phyloP scores from a whole-genome alignment of 768 basidiomycete genomes.

The Tricholoma sp. region DNA sequence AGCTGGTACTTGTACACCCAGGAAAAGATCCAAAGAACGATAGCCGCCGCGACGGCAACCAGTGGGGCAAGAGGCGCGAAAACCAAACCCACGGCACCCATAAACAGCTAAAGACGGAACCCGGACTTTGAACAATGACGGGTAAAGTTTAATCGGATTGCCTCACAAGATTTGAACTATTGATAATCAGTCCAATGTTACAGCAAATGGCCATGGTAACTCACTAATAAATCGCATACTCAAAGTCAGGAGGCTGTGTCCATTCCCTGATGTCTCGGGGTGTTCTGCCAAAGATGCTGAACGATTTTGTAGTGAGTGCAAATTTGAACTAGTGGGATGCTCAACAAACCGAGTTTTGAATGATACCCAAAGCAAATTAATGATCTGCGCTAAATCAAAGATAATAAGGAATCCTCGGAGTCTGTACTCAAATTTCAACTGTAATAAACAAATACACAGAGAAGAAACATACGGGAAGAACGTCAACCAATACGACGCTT shows the following conservation, averaged over 20 bases:
- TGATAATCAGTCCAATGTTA: slow-evolving; percentile 7
- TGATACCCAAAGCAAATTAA: slow-evolving; percentile 84
- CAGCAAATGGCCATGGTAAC: slow-evolving; percentile 23
- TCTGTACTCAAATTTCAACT: slow-evolving; percentile 29
- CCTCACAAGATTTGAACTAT: slow-evolving; percentile 54
- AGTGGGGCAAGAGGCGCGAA: slow-evolving; percentile 95
- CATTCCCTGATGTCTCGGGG: slow-evolving; percentile 87
- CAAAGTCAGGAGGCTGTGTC: slow-evolving; percentile 87
- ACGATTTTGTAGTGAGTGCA: background rate
- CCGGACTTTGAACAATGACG: background rate
- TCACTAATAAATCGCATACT: slow-evolving; percentile 81
- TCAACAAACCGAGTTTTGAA: slow-evolving; percentile 69
- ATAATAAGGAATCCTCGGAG: slow-evolving; percentile 91
- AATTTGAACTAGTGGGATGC: background rate
- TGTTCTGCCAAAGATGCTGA: slow-evolving; percentile 77
- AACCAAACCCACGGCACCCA: slow-evolving; percentile 89
- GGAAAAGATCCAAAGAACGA: slow-evolving; percentile 84
- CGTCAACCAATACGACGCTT: slow-evolving; percentile 89
- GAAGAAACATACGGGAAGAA: slow-evolving; percentile 75
- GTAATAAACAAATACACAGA: background rate
- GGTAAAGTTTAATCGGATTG: background rate
- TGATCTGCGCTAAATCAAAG: slow-evolving; percentile 93
- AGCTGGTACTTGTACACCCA: slow-evolving; percentile 95
- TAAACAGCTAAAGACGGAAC: slow-evolving; percentile 53
- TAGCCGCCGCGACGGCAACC: slow-evolving; percentile 73